These are phyloP conservation scores for Polysphondylium violaceum DNA, from an alignment of 78 protist species.

Conservation along the genomic window DNA sequence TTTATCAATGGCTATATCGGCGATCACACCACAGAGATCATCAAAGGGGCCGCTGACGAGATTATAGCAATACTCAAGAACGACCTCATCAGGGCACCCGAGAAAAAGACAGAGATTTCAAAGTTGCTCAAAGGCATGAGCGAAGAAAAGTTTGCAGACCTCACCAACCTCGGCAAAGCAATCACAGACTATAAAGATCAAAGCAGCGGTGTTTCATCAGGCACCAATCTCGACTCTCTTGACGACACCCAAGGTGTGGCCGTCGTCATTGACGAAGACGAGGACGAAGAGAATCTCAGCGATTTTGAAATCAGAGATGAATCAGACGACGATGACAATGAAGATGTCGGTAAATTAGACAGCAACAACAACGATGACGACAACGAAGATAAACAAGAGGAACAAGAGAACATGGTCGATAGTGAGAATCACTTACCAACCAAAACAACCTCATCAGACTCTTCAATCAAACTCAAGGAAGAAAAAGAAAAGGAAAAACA, in stretches of 20 bases:
- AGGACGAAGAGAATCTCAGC: constrained; percentile 40
- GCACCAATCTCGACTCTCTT: constrained; percentile 3
- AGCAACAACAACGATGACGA: constrained; percentile 13
- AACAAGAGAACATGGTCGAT: not conserved
- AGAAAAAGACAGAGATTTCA: constrained; percentile 65
- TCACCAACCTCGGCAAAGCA: constrained; percentile 63
- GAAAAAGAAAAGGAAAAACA: not conserved
- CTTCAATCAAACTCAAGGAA: not conserved
- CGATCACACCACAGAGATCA: constrained; percentile 88
- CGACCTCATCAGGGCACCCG: constrained; percentile 62
- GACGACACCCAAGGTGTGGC: constrained; percentile 93
- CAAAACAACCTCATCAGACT: not conserved
- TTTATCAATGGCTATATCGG: constrained; percentile 70
- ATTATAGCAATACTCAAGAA: constrained; percentile 90
- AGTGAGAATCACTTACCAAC: not conserved
- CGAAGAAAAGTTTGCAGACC: constrained; percentile 68
- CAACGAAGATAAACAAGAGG: not conserved
- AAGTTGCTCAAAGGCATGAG: constrained; percentile 46
- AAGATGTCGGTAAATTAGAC: no score
- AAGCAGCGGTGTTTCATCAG: not conserved
- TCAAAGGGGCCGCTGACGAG: constrained; percentile 95
- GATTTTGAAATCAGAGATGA: constrained; percentile 41
- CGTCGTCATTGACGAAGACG: constrained; percentile 91
- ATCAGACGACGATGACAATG: constrained; percentile 46
- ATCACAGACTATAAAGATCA: constrained; percentile 87